These are phyloP conservation scores for Candida loeiensis DNA, from an alignment of 805 yeast genomes.

Conservation along the genomic window DNA sequence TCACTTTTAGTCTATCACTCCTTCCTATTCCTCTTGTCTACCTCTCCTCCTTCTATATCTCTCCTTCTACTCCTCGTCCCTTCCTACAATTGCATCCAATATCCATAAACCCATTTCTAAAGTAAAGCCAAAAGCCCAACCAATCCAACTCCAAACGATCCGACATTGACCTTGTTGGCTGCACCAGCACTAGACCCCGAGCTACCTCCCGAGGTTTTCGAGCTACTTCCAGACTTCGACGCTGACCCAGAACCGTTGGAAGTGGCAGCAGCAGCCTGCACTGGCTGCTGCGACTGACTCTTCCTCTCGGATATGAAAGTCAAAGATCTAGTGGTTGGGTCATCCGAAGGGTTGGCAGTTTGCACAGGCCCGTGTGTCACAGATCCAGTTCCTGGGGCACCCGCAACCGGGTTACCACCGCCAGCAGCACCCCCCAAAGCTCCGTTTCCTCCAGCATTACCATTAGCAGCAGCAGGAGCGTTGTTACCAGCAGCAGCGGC, in stretches of 20 bases:
- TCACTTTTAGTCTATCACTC: no score
- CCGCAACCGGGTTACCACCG: slow-evolving; percentile 10
- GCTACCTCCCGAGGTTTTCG: not conserved
- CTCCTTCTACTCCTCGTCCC: not conserved
- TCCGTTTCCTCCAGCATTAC: not conserved
- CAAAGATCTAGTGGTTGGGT: slow-evolving; percentile 21
- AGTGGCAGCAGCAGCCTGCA: slow-evolving; percentile 11
- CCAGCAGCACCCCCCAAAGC: slow-evolving; percentile 9
- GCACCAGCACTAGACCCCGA: slow-evolving; percentile 8
- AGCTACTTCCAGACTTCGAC: not conserved
- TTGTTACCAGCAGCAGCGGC: slow-evolving; percentile 11
- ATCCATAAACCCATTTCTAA: not conserved
- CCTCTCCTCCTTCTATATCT: not conserved
- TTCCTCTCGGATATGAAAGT: slow-evolving; percentile 33
- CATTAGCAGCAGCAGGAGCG: slow-evolving; percentile 10
- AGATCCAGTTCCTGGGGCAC: slow-evolving; percentile 14
- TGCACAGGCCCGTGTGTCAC: slow-evolving; percentile 13
- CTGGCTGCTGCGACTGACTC: slow-evolving; percentile 15
- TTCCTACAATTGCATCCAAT: not conserved
- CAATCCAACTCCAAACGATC: not conserved
- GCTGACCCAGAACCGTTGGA: not conserved
- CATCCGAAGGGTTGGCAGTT: slow-evolving; percentile 16
- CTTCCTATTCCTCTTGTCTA: not conserved
- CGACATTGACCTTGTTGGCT: not conserved
- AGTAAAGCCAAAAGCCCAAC: slow-evolving; percentile 3